Evolutionary conservation across 73 alveolate species (phyloP), one percentile per base, ranked within the genome.

Genomic region (Paramecium caudatum): DNA sequence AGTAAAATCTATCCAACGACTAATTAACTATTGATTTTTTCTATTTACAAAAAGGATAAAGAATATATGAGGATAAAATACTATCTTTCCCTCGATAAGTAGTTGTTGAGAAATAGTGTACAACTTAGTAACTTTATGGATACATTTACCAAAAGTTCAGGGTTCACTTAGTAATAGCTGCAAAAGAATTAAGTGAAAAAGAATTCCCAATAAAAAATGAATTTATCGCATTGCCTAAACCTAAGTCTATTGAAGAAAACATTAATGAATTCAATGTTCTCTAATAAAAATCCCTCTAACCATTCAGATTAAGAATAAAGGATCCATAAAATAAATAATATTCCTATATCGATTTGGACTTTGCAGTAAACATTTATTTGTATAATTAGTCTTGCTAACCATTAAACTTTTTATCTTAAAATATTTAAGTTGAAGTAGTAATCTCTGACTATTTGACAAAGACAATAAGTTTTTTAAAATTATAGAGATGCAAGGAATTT

Each of bases 81-180:
- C 16, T 43, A 37, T 74, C 88, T 13, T 74, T 37, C 10, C 69
- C 88, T 45, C 13, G 88, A 41, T 37, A 74, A 16, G 43, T 74
- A 13, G 88, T 74, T 2, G 21, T 74, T 10, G 23, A 23, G 5
- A 74, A 23, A 21, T 19, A 43, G 1, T 19, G 6, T 2, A 74
- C 32, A 0, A 13, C 30, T 1, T 74, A 74, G 19, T 37, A 74
- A 41, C 68, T 74, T 8, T 74, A 74, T 74, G 43, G 62, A 19
- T 12, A 16, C 1, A 74, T 74, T 5, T 74, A 74, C 30, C 2
- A 1, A 0, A 74, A 74, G 19, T 74, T 74, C 10, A 36, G 88
- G 43, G 17, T 45, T 15, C 88, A 74, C 43, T 37, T 74, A 27
- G 21, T 27, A 2, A 41, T 74, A 16, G 88, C 46, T 6, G 43